These are phyloP conservation scores for Alternaria sp. DNA, from an alignment of 2,329 filamentous ascomycete genomes.

Conservation along the genomic window DNA sequence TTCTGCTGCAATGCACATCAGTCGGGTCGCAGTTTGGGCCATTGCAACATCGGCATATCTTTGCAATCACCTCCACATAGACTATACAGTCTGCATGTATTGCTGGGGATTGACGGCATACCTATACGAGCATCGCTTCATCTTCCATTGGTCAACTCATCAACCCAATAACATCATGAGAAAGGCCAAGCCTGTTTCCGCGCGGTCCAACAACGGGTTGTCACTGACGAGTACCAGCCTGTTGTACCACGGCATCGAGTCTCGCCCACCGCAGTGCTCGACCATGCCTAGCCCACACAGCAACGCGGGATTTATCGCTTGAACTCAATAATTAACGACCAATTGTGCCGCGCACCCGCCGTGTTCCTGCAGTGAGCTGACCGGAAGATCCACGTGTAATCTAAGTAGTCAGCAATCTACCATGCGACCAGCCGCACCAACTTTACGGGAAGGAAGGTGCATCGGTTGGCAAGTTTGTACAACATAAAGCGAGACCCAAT, in stretches of 20 bases:
- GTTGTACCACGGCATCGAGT: background rate
- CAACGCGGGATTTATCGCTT: background rate
- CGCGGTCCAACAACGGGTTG: background rate
- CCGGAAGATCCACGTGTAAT: constrained; percentile 5
- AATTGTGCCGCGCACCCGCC: background rate
- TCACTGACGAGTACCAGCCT: background rate
- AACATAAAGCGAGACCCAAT: background rate
- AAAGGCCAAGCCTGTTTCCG: constrained; percentile 1
- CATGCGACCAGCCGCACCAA: constrained; percentile 2
- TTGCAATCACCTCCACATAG: constrained; percentile 8
- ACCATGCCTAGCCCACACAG: constrained; percentile 14
- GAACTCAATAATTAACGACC: constrained; percentile 6
- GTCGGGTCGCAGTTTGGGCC: constrained; percentile 9
- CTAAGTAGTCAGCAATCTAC: constrained; percentile 7
- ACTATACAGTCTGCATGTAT: constrained; percentile 7
- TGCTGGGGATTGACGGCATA: background rate
- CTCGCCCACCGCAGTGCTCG: constrained; percentile 6
- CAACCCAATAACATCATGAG: constrained; percentile 1
- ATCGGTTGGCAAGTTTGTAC: background rate
- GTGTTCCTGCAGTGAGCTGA: background rate
- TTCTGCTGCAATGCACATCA: constrained; percentile 11
- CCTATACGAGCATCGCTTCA: constrained; percentile 6
- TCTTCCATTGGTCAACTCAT: constrained; percentile 11
- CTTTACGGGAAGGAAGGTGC: background rate
- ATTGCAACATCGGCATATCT: constrained; percentile 4